These are phyloP conservation scores for Cicer chorassanicum DNA, from an alignment of 306 rosid genomes.

Conservation along the genomic window DNA sequence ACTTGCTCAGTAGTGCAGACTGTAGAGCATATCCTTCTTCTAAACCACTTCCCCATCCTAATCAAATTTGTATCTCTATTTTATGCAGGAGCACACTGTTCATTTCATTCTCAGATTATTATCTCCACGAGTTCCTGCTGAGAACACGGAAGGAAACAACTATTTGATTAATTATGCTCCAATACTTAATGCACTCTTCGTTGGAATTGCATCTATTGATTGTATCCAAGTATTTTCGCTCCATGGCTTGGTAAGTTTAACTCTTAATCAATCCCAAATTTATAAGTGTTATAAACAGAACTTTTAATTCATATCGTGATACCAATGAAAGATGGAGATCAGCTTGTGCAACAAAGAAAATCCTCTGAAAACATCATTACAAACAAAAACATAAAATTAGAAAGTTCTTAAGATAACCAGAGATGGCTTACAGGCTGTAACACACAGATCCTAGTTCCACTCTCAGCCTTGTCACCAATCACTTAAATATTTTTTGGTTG, in stretches of 20 bases:
- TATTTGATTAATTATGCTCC: slow-evolving; percentile 85
- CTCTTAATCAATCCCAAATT: not conserved
- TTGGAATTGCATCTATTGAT: slow-evolving; percentile 91
- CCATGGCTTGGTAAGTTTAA: slow-evolving; percentile 87
- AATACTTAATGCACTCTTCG: slow-evolving; percentile 74
- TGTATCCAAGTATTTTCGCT: slow-evolving; percentile 90
- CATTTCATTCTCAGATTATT: slow-evolving; percentile 79
- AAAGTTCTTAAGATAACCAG: slow-evolving; percentile 10
- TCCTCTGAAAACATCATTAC: not conserved
- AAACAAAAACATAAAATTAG: slow-evolving; percentile 7
- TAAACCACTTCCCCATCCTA: slow-evolving; percentile 39
- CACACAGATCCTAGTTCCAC: slow-evolving; percentile 4
- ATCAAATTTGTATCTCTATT: slow-evolving; percentile 39
- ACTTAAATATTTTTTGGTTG: not conserved
- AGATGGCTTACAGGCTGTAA: not conserved
- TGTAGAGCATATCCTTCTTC: slow-evolving; percentile 23
- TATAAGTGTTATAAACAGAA: slow-evolving; percentile 2
- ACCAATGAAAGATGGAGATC: slow-evolving; percentile 21
- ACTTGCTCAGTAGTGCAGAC: slow-evolving; percentile 32
- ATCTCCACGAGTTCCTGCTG: slow-evolving; percentile 80
- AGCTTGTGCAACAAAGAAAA: slow-evolving; percentile 6
- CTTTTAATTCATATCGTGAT: not conserved
- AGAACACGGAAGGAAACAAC: slow-evolving; percentile 63
- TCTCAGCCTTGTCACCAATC: slow-evolving; percentile 2
- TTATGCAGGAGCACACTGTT: slow-evolving; percentile 89